Conservation (phyloP, 208 protist genomes). For the Phytomonas sp. region DNA sequence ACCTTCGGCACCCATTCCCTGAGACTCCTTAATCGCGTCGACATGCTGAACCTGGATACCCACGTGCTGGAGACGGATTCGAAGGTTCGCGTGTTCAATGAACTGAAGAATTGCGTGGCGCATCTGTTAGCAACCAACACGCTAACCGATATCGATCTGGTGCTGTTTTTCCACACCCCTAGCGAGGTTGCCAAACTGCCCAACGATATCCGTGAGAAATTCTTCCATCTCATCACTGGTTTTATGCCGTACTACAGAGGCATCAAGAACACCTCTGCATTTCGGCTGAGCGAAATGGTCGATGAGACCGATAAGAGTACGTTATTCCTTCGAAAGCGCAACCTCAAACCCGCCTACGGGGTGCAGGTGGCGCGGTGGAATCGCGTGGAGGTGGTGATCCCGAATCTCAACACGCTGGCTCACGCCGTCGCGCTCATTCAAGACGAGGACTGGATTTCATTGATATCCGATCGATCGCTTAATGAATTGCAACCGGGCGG, state of each 20-base stretch:
- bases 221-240: too few species aligned
- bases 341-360: conserved; percentile 30
- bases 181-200: conserved; percentile 1
- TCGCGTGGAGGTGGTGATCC: conserved; percentile 51
- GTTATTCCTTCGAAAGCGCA: conserved; percentile 42
- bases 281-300: conserved; percentile 33
- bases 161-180: too few species aligned
- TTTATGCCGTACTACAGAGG: conserved; percentile 25
- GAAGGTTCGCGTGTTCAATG: too few species aligned
- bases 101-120: too few species aligned
- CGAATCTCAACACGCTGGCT: conserved; percentile 31
- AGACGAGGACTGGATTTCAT: not conserved
- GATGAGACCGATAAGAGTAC: conserved; percentile 19
- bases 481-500: not conserved
- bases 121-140: too few species aligned
- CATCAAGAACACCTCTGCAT: conserved; percentile 45
- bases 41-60: too few species aligned
- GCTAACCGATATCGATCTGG: too few species aligned
- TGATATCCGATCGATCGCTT: not conserved
- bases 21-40: too few species aligned
- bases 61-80: too few species aligned
- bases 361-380: conserved; percentile 49
- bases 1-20: too few species aligned
- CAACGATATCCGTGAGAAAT: not conserved
- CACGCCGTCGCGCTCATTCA: conserved; percentile 36